phyloP scores from a whole-genome alignment of 225 moss, liverwort and hornwort species.

The Takakia lepidozioides region DNA sequence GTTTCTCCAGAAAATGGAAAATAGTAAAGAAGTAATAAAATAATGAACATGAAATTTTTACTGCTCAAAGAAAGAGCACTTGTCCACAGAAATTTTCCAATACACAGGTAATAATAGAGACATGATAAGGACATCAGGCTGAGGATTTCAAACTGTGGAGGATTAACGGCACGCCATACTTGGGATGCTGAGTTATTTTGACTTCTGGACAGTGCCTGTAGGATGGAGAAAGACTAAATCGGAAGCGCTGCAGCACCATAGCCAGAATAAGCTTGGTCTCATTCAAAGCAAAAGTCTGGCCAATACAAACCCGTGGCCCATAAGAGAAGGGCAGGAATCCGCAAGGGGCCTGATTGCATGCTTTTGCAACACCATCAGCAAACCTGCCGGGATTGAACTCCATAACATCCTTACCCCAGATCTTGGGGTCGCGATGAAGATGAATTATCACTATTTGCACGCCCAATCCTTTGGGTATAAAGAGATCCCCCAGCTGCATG shows the following conservation, averaged over 20 bases:
- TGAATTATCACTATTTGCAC: constrained; percentile 19
- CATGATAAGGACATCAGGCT: too few species aligned
- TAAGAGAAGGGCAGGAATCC: constrained; percentile 24
- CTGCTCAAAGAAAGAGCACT: too few species aligned
- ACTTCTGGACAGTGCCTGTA: too few species aligned
- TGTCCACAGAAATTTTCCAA: too few species aligned
- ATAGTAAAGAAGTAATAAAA: too few species aligned
- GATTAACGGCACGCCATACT: too few species aligned
- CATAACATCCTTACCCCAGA: constrained; percentile 29
- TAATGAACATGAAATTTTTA: too few species aligned
- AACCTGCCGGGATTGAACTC: constrained; percentile 33
- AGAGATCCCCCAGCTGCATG: constrained; percentile 21
- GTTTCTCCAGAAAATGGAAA: too few species aligned
- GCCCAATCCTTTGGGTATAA: constrained; percentile 19
- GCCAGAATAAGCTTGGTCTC: constrained; percentile 28
- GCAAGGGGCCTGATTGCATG: constrained; percentile 3
- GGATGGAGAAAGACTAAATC: too few species aligned
- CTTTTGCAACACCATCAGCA: constrained; percentile 6
- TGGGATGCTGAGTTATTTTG: too few species aligned
- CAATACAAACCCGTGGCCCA: constrained; percentile 29
- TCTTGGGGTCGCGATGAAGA: constrained; percentile 19
- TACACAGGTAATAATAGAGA: too few species aligned
- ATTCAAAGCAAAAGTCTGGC: constrained; percentile 23
- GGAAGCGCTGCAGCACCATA: constrained; percentile 17
- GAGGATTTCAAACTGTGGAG: too few species aligned